phyloP scores from a whole-genome alignment of 768 basidiomycete species.

The Kwoniella bestiolae region DNA sequence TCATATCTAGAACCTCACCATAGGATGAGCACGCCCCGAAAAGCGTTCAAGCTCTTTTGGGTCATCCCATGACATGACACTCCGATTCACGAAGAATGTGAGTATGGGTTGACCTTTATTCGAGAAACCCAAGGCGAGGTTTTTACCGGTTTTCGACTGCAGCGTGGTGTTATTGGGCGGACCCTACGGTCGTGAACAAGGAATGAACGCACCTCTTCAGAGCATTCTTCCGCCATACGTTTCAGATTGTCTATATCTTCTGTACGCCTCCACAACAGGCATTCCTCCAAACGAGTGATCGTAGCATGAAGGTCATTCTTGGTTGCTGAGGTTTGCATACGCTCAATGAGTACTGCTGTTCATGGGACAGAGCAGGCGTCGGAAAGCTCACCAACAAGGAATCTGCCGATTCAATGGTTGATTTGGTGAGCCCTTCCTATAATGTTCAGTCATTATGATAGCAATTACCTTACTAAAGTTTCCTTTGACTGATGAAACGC shows the following conservation, averaged over 20 bases:
- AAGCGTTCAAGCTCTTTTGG: neutral
- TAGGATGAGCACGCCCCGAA: neutral
- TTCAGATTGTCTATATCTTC: constrained; percentile 47
- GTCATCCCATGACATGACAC: constrained; percentile 15
- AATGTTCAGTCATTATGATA: too few species aligned
- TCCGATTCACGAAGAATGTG: constrained; percentile 51
- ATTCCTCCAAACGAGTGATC: constrained; percentile 44
- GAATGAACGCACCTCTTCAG: constrained; percentile 37
- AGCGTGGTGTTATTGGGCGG: neutral
- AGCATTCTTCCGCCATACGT: constrained; percentile 41
- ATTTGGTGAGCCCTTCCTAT: too few species aligned
- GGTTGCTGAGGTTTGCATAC: constrained; percentile 27
- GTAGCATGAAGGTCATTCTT: constrained; percentile 42
- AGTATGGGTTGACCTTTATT: constrained; percentile 45
- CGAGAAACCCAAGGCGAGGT: constrained; percentile 44
- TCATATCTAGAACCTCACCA: neutral
- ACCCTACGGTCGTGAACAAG: neutral
- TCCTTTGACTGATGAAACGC: constrained; percentile 38
- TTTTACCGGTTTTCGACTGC: constrained; percentile 48
- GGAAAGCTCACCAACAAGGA: constrained; percentile 33
- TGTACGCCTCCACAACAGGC: constrained; percentile 48
- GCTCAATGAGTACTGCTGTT: neutral
- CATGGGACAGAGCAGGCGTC: neutral
- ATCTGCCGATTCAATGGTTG: constrained; percentile 23
- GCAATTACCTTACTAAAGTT: constrained; percentile 47